phyloP scores from a whole-genome alignment of 1,139 yeast species.

The Candida neerlandica region DNA sequence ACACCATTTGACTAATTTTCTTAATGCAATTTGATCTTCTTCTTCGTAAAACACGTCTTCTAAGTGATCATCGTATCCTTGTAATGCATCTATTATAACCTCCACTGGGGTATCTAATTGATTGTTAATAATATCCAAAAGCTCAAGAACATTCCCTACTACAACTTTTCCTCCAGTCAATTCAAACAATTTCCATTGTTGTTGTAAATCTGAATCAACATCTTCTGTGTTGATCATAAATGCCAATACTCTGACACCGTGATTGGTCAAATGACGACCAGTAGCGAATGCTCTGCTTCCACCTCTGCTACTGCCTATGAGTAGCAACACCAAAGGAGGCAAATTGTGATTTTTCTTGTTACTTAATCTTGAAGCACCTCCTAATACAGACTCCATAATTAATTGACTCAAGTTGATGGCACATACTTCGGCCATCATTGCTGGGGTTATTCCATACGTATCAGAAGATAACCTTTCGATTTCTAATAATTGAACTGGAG shows the following conservation, averaged over 20 bases:
- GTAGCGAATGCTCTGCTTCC: conserved; percentile 79
- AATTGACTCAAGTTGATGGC: conserved; percentile 68
- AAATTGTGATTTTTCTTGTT: conserved; percentile 65
- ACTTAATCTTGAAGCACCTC: conserved; percentile 67
- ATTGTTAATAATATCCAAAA: conserved; percentile 34
- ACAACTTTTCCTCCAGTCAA: conserved; percentile 48
- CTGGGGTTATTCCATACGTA: conserved; percentile 52
- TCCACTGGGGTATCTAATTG: conserved; percentile 76
- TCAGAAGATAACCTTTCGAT: conserved; percentile 65
- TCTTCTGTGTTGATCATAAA: conserved; percentile 46
- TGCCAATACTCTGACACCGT: conserved; percentile 70
- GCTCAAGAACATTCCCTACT: conserved; percentile 33
- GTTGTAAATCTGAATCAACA: conserved; percentile 26
- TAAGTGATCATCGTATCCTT: conserved; percentile 77
- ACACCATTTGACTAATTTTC: conserved; percentile 66
- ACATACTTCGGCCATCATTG: conserved; percentile 65
- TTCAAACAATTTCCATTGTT: conserved; percentile 58
- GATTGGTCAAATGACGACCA: conserved; percentile 77
- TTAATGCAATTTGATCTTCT: conserved; percentile 47
- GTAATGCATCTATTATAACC: conserved; percentile 76
- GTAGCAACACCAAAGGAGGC: conserved; percentile 73
- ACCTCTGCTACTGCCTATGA: conserved; percentile 73
- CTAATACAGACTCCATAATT: conserved; percentile 58
- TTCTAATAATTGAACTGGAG: conserved; percentile 83
- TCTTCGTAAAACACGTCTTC: conserved; percentile 46